Evolutionary conservation across 371 early-diverging fungal species (phyloP), one percentile per base, ranked within the genome.

Genomic region (Lichtheimia ramosa): DNA sequence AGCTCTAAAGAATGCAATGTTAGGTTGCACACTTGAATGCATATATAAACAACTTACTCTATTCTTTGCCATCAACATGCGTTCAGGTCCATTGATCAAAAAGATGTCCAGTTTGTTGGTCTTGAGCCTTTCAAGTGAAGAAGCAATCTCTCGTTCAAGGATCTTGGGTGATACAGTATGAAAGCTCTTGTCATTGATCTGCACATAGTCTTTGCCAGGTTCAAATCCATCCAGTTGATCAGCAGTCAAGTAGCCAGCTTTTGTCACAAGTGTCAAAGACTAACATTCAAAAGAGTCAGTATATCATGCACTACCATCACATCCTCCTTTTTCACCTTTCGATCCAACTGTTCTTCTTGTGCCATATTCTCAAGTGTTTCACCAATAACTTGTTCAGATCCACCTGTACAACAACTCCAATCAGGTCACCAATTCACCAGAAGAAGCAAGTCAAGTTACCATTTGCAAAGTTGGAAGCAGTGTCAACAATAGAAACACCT

Each of bases 51-150:
- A n/a, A 34, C 34, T 2, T 51, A 82, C 83, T 56, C 66, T 66
- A 20, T 76, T 74, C 12, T 77, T 80, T 2, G 83, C 84, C 57
- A 79, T 75, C 41, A 90, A 24, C 85, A 92, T 79, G 14, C 92
- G 74, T 64, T 92, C 92, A 5, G 92, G 92, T 51, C 85, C 84
- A 71, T 92, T 92, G 54, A 92, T 66, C 88, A 92, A 84, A 56
- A 88, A 89, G 16, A 87, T 71, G 69, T 92, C 92, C 42, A 91
- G 51, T 39, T 73, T 77, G 21, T 86, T 68, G 12, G 89, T 70
- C 16, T 80, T 64, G 43, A 91, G 67, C 20, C 91, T 72, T 6
- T 75, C 65, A n/a, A 92, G 70, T 0, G 89, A 89, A 13, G 59
- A 61, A 0, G 77, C 66, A 40, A 92, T 79, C 56, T 89, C 83